Evolutionary conservation across 2,329 filamentous ascomycete genomes (phyloP), one percentile per base, ranked within the genome.

Genomic region (Arthrinium puccinioides): DNA sequence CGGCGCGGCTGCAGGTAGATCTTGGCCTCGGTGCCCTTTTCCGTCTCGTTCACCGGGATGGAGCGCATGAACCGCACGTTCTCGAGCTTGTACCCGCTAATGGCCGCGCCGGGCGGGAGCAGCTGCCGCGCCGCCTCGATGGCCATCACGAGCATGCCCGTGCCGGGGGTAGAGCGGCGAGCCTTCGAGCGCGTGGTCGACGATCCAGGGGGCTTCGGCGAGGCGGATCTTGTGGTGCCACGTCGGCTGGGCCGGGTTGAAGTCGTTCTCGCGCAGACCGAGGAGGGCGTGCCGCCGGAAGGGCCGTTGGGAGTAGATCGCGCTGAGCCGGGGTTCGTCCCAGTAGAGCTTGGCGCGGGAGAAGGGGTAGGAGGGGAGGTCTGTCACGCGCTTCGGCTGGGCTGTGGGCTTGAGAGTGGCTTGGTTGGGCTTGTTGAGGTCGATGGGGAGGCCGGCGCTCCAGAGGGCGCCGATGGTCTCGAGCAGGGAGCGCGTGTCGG

Each of bases 1-100:
- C 32, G 32, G 21, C 51, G 44, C 28, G 65, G 50, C n/a, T 56
- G 51, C 18, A 64, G 50, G 14, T 56, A 56, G 7, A 57, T 56
- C 35, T 66, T 61, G 29, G 59, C 57, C 24, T 42, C 40, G 10
- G 55, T 37, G 20, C 56, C 54, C 24, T 50, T 50, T 13, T 35
- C 32, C 11, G 23, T 18, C 14, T 26, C 32, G 32, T 35, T 26
- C 3, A 35, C 32, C n/a, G 49, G 37, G 18, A 31, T 36, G 19
- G 54, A 53, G 35, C 49, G 40, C 32, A 35, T 24, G 21, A 35
- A 35, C 14, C 32, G 21, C 32, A 35, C 32, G 32, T 35, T 26
- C 13, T 35, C 32, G 14, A 35, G 23, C 23, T 26, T 26, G 32
- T 35, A 35, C 14, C 32, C 32, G 15, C 32, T 20, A 16, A 35